phyloP scores from a whole-genome alignment of 306 rosid species.

The Cicer judaicum region DNA sequence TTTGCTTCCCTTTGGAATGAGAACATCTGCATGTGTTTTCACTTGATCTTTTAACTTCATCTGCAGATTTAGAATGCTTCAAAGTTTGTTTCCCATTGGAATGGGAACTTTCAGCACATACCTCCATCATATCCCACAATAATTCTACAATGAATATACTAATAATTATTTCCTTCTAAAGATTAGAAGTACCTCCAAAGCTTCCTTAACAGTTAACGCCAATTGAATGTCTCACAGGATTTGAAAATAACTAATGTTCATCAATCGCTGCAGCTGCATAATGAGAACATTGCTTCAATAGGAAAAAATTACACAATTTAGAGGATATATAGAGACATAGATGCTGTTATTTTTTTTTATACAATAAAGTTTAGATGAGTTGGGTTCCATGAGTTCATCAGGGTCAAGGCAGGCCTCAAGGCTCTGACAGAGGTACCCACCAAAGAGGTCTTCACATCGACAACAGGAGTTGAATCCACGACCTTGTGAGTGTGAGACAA shows the following conservation, averaged over 20 bases:
- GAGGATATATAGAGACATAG: no score
- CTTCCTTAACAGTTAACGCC: slow-evolving; percentile 41
- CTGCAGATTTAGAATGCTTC: slow-evolving; percentile 58
- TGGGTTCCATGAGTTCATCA: no score
- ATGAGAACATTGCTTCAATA: slow-evolving; percentile 14
- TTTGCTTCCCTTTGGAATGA: slow-evolving; percentile 51
- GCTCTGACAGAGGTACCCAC: no score
- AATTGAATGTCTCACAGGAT: slow-evolving; percentile 38
- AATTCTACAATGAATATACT: slow-evolving; percentile 34
- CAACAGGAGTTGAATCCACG: no score
- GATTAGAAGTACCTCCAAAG: slow-evolving; percentile 49
- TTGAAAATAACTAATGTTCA: not conserved
- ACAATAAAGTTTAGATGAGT: no score
- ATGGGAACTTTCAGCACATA: slow-evolving; percentile 58
- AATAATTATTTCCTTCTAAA: slow-evolving; percentile 39
- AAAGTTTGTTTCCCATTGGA: slow-evolving; percentile 58
- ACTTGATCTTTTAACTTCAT: slow-evolving; percentile 55
- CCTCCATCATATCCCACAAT: slow-evolving; percentile 61
- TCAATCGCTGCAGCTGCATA: slow-evolving; percentile 25
- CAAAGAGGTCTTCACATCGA: no score
- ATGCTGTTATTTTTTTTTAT: no score
- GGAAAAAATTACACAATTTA: not conserved
- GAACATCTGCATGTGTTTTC: slow-evolving; percentile 48
- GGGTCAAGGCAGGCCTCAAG: no score
- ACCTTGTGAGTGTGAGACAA: no score